Percentiles rank a stretch among this genome's conserved stretches.
Evolutionary conservation across 2,329 filamentous ascomycete species (phyloP).

Genomic region (Penicillium thymicola): DNA sequence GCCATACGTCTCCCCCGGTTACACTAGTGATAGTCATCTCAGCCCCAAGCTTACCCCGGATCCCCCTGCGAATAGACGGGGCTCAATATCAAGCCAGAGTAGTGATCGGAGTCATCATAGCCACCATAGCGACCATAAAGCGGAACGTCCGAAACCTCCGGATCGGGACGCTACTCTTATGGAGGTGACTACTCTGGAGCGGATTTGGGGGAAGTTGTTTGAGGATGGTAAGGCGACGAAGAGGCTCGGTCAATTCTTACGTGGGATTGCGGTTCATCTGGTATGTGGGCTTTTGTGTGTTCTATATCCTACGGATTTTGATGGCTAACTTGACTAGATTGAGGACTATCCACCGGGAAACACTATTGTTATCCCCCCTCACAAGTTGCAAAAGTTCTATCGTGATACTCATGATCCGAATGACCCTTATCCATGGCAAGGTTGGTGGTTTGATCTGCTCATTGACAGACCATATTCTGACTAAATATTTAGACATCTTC

Average conservation of each 20-base stretch:
- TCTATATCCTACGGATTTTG: neutral
- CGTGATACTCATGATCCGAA: constrained; percentile 59
- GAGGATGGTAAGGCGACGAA: constrained; percentile 64
- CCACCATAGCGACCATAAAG: constrained; percentile 18
- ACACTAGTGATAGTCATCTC: constrained; percentile 20
- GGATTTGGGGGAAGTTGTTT: constrained; percentile 75
- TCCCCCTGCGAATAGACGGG: constrained; percentile 26
- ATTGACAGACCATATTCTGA: constrained; percentile 11
- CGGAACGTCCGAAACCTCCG: constrained; percentile 38
- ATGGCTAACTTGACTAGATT: constrained; percentile 49
- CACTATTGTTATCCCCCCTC: constrained; percentile 69
- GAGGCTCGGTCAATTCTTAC: constrained; percentile 67
- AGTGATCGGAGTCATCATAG: constrained; percentile 29
- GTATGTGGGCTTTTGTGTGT: constrained; percentile 45
- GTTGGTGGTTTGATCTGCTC: constrained; percentile 39
- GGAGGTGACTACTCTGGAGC: constrained; percentile 61
- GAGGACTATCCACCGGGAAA: constrained; percentile 65
- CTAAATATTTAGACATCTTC: constrained; percentile 49
- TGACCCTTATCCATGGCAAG: constrained; percentile 67
- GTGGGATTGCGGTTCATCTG: constrained; percentile 70
- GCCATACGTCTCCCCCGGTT: constrained; percentile 21
- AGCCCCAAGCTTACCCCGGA: constrained; percentile 22
- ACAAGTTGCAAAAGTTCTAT: constrained; percentile 74
- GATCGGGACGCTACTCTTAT: constrained; percentile 40
- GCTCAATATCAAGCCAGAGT: constrained; percentile 36